These are phyloP conservation scores for Chaetomiaceae sp. DNA, from an alignment of 2,329 filamentous ascomycete species.

Conservation along the genomic window DNA sequence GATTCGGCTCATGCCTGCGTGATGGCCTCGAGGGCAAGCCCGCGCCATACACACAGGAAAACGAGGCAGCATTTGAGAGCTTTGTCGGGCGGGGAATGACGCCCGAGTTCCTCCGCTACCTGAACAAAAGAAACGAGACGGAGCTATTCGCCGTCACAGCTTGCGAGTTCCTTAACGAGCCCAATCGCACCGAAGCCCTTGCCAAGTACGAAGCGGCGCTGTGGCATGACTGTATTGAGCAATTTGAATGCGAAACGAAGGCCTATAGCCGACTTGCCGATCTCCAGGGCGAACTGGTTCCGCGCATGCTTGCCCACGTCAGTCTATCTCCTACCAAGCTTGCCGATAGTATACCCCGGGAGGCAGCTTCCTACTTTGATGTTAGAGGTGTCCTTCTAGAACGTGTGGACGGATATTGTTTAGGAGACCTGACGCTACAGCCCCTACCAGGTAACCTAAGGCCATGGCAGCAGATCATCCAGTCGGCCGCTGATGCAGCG, in stretches of 20 bases:
- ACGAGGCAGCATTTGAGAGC: not conserved
- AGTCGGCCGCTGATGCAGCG: no score
- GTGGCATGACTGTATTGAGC: not conserved
- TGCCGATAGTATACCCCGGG: not conserved
- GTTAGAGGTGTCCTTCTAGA: no score
- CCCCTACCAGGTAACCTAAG: no score
- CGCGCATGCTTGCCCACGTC: not conserved
- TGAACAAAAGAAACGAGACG: not conserved
- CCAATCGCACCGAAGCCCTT: no score
- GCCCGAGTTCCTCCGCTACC: not conserved
- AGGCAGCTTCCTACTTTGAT: no score
- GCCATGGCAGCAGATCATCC: no score
- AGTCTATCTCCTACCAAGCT: not conserved
- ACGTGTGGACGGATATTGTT: no score
- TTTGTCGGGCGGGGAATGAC: not conserved
- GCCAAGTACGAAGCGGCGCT: no score
- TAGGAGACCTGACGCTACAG: no score
- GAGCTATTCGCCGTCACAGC: no score
- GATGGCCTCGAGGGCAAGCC: not conserved
- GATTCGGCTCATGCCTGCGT: not conserved
- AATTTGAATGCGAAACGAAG: not conserved
- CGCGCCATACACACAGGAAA: not conserved
- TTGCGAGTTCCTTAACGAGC: no score
- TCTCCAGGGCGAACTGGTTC: not conserved
- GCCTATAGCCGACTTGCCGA: not conserved